Evolutionary conservation across 371 early-diverging fungal species (phyloP).

Genomic region (Gilbertella persicaria): DNA sequence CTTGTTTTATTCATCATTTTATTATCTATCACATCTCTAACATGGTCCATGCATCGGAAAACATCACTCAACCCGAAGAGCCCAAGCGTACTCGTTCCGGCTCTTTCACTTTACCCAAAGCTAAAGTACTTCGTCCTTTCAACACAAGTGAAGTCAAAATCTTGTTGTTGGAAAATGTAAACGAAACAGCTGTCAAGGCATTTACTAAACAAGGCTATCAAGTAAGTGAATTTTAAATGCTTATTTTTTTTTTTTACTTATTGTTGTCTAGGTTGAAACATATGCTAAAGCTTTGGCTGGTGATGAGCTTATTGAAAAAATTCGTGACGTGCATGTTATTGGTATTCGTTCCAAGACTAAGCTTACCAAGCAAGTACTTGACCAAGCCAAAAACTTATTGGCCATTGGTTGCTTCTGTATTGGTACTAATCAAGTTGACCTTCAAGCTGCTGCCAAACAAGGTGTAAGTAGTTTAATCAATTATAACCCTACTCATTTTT

Average conservation of each 20-base stretch:
- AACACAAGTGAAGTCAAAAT: constrained; percentile 70
- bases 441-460: constrained; percentile 79
- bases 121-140: constrained; percentile 60
- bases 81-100: constrained; percentile 18
- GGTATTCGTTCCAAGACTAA: constrained; percentile 96
- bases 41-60: constrained; percentile 4
- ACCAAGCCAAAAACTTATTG: constrained; percentile 85
- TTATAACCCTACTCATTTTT: background rate
- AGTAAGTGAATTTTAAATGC: constrained; percentile 36
- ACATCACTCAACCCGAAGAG: background rate
- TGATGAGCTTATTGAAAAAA: constrained; percentile 88
- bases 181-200: constrained; percentile 75
- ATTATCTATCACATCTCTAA: background rate
- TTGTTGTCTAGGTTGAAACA: constrained; percentile 73
- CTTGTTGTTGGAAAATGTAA: constrained; percentile 87
- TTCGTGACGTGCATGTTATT: constrained; percentile 89
- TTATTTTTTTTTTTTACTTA: background rate
- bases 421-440: constrained; percentile 96
- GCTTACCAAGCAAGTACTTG: constrained; percentile 83
- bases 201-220: constrained; percentile 86
- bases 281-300: constrained; percentile 85
- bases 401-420: constrained; percentile 98
- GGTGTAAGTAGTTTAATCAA: constrained; percentile 65
- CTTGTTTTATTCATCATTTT: background rate
- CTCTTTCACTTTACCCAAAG: constrained; percentile 22